Evolutionary conservation across 305 asterid species (phyloP).

Genomic region (Coffea humblotiana): DNA sequence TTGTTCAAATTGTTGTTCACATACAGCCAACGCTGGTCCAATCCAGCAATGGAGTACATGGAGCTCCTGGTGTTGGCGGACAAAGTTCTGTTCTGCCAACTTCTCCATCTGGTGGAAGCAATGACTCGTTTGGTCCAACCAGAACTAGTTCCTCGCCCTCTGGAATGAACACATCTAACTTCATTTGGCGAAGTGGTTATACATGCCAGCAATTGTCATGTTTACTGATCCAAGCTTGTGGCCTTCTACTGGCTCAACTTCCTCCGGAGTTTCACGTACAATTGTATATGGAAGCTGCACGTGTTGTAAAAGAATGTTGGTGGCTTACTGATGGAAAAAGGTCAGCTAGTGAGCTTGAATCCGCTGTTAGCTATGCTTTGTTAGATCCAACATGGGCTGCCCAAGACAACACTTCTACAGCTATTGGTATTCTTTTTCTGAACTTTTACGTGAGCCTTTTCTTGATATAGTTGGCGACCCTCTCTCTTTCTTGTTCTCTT

Average conservation of each 20-base stretch:
- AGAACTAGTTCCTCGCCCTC: slow-evolving; percentile 59
- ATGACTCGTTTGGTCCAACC: slow-evolving; percentile 78
- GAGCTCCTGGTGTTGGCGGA: slow-evolving; percentile 46
- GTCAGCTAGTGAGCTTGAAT: slow-evolving; percentile 79
- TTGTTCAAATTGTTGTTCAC: slow-evolving; percentile 95
- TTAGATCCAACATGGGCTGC: slow-evolving; percentile 99
- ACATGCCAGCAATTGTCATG: slow-evolving; percentile 95
- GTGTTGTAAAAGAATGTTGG: slow-evolving; percentile 93
- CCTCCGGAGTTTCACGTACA: slow-evolving; percentile 90
- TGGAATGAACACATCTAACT: slow-evolving; percentile 66
- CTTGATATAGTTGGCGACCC: neutral
- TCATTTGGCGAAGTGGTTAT: slow-evolving; percentile 91
- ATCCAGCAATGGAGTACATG: slow-evolving; percentile 77
- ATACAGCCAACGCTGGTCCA: slow-evolving; percentile 95
- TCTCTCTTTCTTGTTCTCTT: neutral
- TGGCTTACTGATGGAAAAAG: slow-evolving; percentile 92
- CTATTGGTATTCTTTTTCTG: slow-evolving; percentile 59
- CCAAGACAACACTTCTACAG: slow-evolving; percentile 97
- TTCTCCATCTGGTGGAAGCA: slow-evolving; percentile 98
- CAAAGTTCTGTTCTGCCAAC: slow-evolving; percentile 88
- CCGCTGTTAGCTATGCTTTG: slow-evolving; percentile 91
- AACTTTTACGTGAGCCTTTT: slow-evolving; percentile 7
- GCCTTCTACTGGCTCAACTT: slow-evolving; percentile 94
- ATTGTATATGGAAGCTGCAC: slow-evolving; percentile 82
- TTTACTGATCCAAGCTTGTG: slow-evolving; percentile 95